Evolutionary conservation across 495 filamentous ascomycete genomes (phyloP).

Genomic region (Aspergillus incahuasiensis): DNA sequence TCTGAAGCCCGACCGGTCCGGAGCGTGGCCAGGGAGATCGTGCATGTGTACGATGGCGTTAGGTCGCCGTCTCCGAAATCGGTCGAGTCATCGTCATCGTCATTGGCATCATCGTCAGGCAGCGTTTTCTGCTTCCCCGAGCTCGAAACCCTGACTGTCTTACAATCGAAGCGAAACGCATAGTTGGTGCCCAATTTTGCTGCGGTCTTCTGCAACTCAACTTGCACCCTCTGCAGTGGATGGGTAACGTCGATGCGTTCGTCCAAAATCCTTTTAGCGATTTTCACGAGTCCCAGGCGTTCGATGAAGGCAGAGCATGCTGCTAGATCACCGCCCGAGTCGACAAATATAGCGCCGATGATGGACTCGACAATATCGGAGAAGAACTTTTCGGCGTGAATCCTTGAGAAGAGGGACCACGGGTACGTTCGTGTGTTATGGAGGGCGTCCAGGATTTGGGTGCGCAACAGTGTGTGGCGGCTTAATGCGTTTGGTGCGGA

Average conservation of each 20-base stretch:
- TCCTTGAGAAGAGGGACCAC: conserved; percentile 63
- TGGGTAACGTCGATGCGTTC: conserved; percentile 61
- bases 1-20: neutral
- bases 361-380: conserved; percentile 81
- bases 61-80: conserved; percentile 2
- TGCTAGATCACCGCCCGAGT: conserved; percentile 58
- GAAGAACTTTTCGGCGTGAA: conserved; percentile 74
- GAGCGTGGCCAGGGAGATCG: neutral
- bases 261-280: conserved; percentile 54
- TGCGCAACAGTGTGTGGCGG: conserved; percentile 37
- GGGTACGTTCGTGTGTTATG: conserved; percentile 54
- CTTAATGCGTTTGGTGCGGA: conserved; percentile 23
- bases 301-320: conserved; percentile 56
- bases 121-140: neutral
- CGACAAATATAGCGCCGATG: conserved; percentile 81
- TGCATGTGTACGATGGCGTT: conserved; percentile 3
- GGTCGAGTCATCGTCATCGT: neutral
- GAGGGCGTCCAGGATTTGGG: conserved; percentile 48
- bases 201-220: conserved; percentile 38
- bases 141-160: neutral
- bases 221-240: conserved; percentile 68
- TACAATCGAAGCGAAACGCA: neutral
- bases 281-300: conserved; percentile 58
- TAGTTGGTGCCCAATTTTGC: conserved; percentile 4
- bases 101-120: neutral